phyloP scores from a whole-genome alignment of 1,284 basidiomycete genomes.

The Irpex lacteus region DNA sequence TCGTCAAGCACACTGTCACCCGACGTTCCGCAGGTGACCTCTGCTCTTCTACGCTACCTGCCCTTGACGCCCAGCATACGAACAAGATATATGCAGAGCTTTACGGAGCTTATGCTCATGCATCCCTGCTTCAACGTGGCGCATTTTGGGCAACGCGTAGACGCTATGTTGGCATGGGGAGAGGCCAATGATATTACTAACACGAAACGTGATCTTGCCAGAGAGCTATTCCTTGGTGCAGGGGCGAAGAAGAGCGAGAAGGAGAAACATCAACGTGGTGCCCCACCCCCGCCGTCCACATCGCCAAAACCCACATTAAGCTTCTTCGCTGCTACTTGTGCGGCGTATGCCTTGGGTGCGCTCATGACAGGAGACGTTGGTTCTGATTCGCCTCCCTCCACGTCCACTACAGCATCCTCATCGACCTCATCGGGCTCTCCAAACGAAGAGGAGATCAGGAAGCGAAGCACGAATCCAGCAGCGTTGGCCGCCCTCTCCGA shows the following conservation, averaged over 20 bases:
- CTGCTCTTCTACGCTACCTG: conserved; percentile 36
- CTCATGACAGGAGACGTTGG: conserved; percentile 30
- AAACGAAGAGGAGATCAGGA: conserved; percentile 7
- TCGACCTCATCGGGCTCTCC: background rate
- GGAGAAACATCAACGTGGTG: background rate
- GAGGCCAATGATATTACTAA: conserved; percentile 15
- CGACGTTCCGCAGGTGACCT: conserved; percentile 34
- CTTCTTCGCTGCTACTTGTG: conserved; percentile 56
- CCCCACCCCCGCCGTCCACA: conserved; percentile 13
- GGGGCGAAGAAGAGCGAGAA: conserved; percentile 13
- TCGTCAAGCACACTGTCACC: conserved; percentile 5
- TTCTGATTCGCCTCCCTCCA: conserved; percentile 2
- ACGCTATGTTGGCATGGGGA: conserved; percentile 43
- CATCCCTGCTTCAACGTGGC: conserved; percentile 50
- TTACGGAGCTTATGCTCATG: conserved; percentile 44
- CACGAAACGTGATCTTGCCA: conserved; percentile 30
- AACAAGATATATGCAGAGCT: conserved; percentile 34
- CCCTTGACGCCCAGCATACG: conserved; percentile 37
- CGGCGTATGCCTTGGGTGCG: conserved; percentile 55
- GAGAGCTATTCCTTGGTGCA: conserved; percentile 31
- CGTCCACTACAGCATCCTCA: conserved; percentile 1
- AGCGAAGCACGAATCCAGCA: conserved; percentile 27
- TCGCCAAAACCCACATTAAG: conserved; percentile 43
- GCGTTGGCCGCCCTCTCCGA: conserved; percentile 44
- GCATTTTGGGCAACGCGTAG: conserved; percentile 45